Conservation (phyloP, 2,329 filamentous ascomycete species). For the Sclerotinia trifoliorum region DNA sequence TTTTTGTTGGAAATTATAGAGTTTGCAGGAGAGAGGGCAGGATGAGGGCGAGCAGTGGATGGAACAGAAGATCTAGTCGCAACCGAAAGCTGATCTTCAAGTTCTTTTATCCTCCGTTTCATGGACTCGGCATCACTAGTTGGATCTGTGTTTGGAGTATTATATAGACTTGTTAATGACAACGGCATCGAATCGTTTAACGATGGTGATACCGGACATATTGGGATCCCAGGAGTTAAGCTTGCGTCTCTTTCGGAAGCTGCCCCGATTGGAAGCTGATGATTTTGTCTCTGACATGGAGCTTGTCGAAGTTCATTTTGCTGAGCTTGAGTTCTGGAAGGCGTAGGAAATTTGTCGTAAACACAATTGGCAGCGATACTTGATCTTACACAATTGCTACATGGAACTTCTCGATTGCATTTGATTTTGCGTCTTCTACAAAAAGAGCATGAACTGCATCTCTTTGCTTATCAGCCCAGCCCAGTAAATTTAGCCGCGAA, state of each 20-base stretch:
- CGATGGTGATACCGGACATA: background rate
- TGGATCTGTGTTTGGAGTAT: background rate
- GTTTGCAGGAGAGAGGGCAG: background rate
- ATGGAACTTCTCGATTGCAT: slow-evolving; percentile 59
- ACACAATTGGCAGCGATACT: slow-evolving; percentile 52
- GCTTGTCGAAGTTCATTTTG: background rate
- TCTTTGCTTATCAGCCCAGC: slow-evolving; percentile 32
- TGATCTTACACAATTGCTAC: slow-evolving; percentile 58
- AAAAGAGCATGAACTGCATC: slow-evolving; percentile 53
- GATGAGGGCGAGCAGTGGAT: background rate
- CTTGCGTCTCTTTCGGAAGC: background rate
- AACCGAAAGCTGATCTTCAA: background rate
- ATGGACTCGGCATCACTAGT: background rate
- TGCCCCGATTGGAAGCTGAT: background rate
- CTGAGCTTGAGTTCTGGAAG: slow-evolving; percentile 6
- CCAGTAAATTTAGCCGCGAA: slow-evolving; percentile 10
- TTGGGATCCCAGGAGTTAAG: background rate
- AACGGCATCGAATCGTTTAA: background rate
- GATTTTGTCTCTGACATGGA: background rate
- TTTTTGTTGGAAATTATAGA: background rate
- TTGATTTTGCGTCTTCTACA: slow-evolving; percentile 61
- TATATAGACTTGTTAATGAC: background rate
- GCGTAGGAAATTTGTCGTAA: slow-evolving; percentile 43
- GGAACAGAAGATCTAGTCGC: background rate
- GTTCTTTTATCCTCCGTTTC: background rate